These are phyloP conservation scores for Clonostachys rhizophaga DNA, from an alignment of 2,329 filamentous ascomycete species.

Conservation along the genomic window DNA sequence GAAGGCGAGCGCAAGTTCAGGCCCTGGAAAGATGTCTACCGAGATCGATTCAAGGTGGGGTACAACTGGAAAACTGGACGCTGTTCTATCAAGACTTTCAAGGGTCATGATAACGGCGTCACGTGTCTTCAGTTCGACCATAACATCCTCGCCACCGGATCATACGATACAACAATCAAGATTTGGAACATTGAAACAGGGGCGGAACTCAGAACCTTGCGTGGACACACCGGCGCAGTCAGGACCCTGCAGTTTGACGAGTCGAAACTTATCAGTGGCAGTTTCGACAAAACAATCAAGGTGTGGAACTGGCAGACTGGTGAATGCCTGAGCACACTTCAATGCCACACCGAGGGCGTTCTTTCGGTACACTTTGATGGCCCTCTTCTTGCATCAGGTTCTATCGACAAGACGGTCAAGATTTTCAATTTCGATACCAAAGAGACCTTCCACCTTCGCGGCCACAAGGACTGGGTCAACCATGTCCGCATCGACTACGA, in stretches of 20 bases:
- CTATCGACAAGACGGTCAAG: slow-evolving; percentile 83
- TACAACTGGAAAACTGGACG: slow-evolving; percentile 97
- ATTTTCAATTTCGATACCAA: slow-evolving; percentile 90
- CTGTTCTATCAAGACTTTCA: slow-evolving; percentile 78
- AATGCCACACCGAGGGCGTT: slow-evolving; percentile 76
- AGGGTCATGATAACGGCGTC: slow-evolving; percentile 76
- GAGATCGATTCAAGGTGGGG: slow-evolving; percentile 90
- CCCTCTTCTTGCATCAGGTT: slow-evolving; percentile 81
- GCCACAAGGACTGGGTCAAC: slow-evolving; percentile 94
- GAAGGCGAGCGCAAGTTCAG: slow-evolving; percentile 47
- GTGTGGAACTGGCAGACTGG: slow-evolving; percentile 98
- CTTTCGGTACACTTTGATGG: slow-evolving; percentile 85
- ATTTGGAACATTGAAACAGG: slow-evolving; percentile 94
- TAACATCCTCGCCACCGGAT: slow-evolving; percentile 86
- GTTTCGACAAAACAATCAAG: slow-evolving; percentile 80
- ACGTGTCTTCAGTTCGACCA: slow-evolving; percentile 64
- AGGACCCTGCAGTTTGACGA: slow-evolving; percentile 92
- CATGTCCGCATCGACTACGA: slow-evolving; percentile 81
- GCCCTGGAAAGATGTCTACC: slow-evolving; percentile 95
- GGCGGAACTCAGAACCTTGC: slow-evolving; percentile 77
- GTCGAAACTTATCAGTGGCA: slow-evolving; percentile 84
- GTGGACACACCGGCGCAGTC: slow-evolving; percentile 78
- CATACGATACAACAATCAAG: slow-evolving; percentile 91
- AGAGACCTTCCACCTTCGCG: slow-evolving; percentile 72
- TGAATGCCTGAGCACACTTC: slow-evolving; percentile 75